phyloP scores from a whole-genome alignment of 2,329 filamentous ascomycete genomes.

The Neospermospora avenae region DNA sequence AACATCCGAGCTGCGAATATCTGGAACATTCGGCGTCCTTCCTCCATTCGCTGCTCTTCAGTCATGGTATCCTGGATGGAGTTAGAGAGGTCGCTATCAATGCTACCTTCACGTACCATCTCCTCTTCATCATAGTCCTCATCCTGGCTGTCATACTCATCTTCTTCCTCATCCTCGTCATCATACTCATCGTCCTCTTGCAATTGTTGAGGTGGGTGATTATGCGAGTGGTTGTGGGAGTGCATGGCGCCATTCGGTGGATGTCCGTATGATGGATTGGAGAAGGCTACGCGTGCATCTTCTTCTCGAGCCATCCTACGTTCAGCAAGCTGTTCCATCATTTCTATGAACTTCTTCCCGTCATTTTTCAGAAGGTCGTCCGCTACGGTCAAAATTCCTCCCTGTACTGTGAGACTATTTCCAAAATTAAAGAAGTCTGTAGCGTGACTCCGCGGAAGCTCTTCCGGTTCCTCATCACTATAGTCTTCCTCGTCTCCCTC shows the following conservation, averaged over 20 bases:
- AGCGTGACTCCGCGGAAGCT: conserved; percentile 63
- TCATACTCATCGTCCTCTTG: conserved; percentile 73
- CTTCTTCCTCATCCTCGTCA: conserved; percentile 56
- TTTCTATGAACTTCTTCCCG: conserved; percentile 99
- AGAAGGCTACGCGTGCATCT: conserved; percentile 66
- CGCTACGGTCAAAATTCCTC: conserved; percentile 96
- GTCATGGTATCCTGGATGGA: conserved; percentile 81
- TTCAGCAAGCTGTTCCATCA: conserved; percentile 99
- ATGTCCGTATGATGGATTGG: conserved; percentile 57
- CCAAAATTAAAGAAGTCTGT: conserved; percentile 96
- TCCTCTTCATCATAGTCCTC: conserved; percentile 79
- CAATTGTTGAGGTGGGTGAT: conserved; percentile 67
- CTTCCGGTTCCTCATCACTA: conserved; percentile 61
- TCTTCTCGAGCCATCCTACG: conserved; percentile 96
- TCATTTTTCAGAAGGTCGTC: conserved; percentile 98
- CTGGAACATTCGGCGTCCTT: conserved; percentile 97
- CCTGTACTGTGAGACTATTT: conserved; percentile 92
- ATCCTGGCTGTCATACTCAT: conserved; percentile 60
- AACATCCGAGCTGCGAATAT: conserved; percentile 99
- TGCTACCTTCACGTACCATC: conserved; percentile 44
- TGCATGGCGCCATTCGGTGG: conserved; percentile 53
- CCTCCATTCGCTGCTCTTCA: conserved; percentile 98
- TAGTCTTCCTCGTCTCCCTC: conserved; percentile 64
- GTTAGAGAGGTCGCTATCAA: conserved; percentile 36
- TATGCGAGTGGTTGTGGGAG: conserved; percentile 49